Percentiles rank a stretch among this genome's conserved stretches.
phyloP scores from a whole-genome alignment of 164 flowering plant genomes.

The Umbellularia californica region DNA sequence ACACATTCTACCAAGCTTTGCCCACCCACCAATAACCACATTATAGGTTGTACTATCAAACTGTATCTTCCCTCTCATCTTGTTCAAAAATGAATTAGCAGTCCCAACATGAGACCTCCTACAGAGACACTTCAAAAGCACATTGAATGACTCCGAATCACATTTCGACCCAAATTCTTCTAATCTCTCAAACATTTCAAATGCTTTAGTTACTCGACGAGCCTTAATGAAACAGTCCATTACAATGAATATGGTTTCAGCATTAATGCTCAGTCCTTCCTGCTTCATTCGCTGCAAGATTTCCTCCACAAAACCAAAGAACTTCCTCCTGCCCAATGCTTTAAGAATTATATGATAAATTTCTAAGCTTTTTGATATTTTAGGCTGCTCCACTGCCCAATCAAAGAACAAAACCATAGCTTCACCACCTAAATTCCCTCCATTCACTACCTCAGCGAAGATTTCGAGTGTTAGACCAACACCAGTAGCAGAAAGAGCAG shows the following conservation, averaged over 20 bases:
- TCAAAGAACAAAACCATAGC: slow-evolving; percentile 68
- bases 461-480: slow-evolving; percentile 45
- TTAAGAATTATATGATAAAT: slow-evolving; percentile 48
- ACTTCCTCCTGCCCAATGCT: slow-evolving; percentile 76
- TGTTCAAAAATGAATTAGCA: slow-evolving; percentile 47
- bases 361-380: slow-evolving; percentile 22
- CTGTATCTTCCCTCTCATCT: slow-evolving; percentile 49
- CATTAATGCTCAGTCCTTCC: slow-evolving; percentile 26
- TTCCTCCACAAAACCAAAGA: slow-evolving; percentile 38
- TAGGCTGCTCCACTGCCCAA: slow-evolving; percentile 66
- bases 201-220: slow-evolving; percentile 46
- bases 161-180: slow-evolving; percentile 47
- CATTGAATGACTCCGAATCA: slow-evolving; percentile 52
- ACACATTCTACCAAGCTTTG: slow-evolving; percentile 48
- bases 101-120: slow-evolving; percentile 50
- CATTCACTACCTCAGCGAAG: slow-evolving; percentile 53
- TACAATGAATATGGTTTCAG: slow-evolving; percentile 51
- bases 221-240: slow-evolving; percentile 62
- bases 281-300: slow-evolving; percentile 42
- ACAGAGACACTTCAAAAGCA: slow-evolving; percentile 54
- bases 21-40: slow-evolving; percentile 71
- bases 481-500: slow-evolving; percentile 39
- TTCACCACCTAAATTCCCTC: slow-evolving; percentile 69
- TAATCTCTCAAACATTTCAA: slow-evolving; percentile 41
- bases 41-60: slow-evolving; percentile 45